Evolutionary conservation across 139 green algal species (phyloP).

Genomic region (Monoraphidium neglectum): DNA sequence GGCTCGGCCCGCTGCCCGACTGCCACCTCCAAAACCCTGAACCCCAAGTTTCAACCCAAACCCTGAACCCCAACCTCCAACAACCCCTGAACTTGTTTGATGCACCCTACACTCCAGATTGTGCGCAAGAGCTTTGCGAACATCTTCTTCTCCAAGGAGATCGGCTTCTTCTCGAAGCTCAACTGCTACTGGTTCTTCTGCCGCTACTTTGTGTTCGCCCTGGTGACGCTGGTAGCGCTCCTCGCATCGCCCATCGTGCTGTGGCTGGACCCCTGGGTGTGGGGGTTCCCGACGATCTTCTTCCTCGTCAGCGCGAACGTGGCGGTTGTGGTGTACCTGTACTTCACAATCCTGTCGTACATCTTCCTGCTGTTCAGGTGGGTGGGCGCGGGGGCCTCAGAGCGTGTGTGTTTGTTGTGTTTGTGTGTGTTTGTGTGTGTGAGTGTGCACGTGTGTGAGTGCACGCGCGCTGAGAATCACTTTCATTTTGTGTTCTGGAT

Average conservation of each 20-base stretch:
- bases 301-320: constrained; percentile 39
- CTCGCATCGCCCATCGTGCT: constrained; percentile 28
- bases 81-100: too few relatives aligned
- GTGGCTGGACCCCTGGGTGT: constrained; percentile 37
- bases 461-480: too few relatives aligned
- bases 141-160: constrained; percentile 46
- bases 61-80: too few relatives aligned
- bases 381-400: too few relatives aligned
- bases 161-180: constrained; percentile 40
- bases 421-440: too few relatives aligned
- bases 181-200: constrained; percentile 72
- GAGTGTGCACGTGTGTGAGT: too few relatives aligned
- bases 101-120: too few relatives aligned
- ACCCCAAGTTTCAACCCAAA: constrained; percentile 26
- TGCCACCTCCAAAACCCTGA: constrained; percentile 14
- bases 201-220: constrained; percentile 41
- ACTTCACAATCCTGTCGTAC: constrained; percentile 60
- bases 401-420: too few relatives aligned
- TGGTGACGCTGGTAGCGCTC: constrained; percentile 36
- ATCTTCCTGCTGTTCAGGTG: constrained; percentile 60
- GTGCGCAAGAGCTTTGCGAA: constrained; percentile 55
- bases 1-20: too few relatives aligned
- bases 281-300: constrained; percentile 37
- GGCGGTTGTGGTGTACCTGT: constrained; percentile 47
- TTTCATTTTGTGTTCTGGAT: too few relatives aligned